Percentiles rank a stretch among this genome's conserved stretches.
These are phyloP conservation scores for Boletus sp. DNA, from an alignment of 1,284 basidiomycete genomes.

Conservation along the genomic window DNA sequence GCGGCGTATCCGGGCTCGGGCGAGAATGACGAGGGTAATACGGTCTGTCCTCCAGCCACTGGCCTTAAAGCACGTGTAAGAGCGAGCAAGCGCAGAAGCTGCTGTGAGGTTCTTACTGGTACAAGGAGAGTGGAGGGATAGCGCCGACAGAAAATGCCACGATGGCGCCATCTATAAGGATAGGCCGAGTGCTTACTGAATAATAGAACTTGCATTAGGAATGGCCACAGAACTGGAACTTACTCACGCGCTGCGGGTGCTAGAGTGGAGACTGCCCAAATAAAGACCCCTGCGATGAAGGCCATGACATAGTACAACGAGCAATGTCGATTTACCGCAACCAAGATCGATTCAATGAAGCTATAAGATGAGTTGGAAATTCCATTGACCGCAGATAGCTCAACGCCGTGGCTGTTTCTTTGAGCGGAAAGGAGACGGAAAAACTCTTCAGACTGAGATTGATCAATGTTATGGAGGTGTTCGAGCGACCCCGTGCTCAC, in stretches of 20 bases:
- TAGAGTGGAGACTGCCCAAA: slow-evolving; percentile 12
- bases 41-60: slow-evolving; percentile 1
- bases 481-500: background rate
- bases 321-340: background rate
- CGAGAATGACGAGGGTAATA: background rate
- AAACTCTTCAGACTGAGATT: slow-evolving; percentile 14
- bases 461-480: background rate
- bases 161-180: slow-evolving; percentile 10
- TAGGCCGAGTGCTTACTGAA: slow-evolving; percentile 13
- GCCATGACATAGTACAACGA: slow-evolving; percentile 11
- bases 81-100: background rate
- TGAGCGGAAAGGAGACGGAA: slow-evolving; percentile 10
- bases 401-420: slow-evolving; percentile 1
- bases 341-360: slow-evolving; percentile 7
- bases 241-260: slow-evolving; percentile 15
- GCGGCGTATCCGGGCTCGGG: slow-evolving; percentile 14
- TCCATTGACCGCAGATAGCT: slow-evolving; percentile 7
- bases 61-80: slow-evolving; percentile 2
- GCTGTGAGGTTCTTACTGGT: slow-evolving; percentile 7
- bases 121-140: slow-evolving; percentile 13
- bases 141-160: slow-evolving; percentile 14
- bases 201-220: background rate
- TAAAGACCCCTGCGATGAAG: background rate
- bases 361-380: slow-evolving; percentile 13
- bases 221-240: background rate